These are phyloP conservation scores for Suillus weaverae DNA, from an alignment of 768 basidiomycete species.

Conservation along the genomic window DNA sequence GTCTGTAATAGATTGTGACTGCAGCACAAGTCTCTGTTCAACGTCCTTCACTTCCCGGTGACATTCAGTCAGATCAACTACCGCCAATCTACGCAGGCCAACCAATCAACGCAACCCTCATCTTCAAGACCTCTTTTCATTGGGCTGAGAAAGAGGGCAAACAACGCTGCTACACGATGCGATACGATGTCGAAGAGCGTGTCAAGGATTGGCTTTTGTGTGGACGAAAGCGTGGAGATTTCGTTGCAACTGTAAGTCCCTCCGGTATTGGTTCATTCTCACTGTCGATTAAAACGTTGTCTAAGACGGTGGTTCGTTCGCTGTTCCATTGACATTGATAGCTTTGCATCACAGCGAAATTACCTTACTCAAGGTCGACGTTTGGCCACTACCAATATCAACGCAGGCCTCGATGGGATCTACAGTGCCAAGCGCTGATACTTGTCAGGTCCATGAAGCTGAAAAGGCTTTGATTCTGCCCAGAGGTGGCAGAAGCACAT, in stretches of 20 bases:
- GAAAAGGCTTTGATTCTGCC: slow-evolving; percentile 81
- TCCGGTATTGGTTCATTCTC: neutral
- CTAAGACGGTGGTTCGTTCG: slow-evolving; percentile 63
- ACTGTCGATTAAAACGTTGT: slow-evolving; percentile 8
- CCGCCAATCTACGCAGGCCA: slow-evolving; percentile 80
- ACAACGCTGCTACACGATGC: slow-evolving; percentile 51
- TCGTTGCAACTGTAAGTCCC: slow-evolving; percentile 61
- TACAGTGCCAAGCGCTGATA: slow-evolving; percentile 65
- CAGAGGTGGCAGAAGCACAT: slow-evolving; percentile 78
- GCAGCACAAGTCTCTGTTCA: slow-evolving; percentile 53
- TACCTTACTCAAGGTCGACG: slow-evolving; percentile 67
- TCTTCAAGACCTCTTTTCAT: slow-evolving; percentile 71
- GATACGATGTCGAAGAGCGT: slow-evolving; percentile 82
- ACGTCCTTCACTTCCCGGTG: slow-evolving; percentile 43
- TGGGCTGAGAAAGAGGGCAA: slow-evolving; percentile 60
- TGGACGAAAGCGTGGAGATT: slow-evolving; percentile 85
- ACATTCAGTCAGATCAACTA: slow-evolving; percentile 24
- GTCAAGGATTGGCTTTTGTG: slow-evolving; percentile 88
- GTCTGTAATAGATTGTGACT: slow-evolving; percentile 57
- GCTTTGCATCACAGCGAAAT: slow-evolving; percentile 85
- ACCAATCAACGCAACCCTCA: slow-evolving; percentile 69
- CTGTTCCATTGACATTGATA: slow-evolving; percentile 73
- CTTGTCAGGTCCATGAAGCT: slow-evolving; percentile 84
- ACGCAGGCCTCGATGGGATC: slow-evolving; percentile 59
- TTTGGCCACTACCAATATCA: slow-evolving; percentile 57